Evolutionary conservation across 768 basidiomycete species (phyloP).

Genomic region (Botryobasidium botryosum): DNA sequence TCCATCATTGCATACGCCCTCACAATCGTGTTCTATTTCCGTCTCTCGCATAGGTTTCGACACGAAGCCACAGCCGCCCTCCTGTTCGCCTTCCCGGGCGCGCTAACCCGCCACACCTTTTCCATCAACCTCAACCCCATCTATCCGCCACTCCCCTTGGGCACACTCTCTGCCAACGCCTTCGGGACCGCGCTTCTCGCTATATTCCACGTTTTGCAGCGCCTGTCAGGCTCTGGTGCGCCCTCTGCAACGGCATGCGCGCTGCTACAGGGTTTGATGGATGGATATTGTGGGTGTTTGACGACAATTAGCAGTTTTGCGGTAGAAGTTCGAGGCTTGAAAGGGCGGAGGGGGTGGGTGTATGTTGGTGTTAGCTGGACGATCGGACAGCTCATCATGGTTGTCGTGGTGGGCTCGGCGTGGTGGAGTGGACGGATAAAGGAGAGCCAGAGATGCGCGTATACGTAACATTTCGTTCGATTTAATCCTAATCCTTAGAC

Average conservation of each 20-base stretch:
- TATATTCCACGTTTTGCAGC: constrained; percentile 53
- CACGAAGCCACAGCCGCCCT: constrained; percentile 74
- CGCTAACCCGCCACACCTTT: constrained; percentile 66
- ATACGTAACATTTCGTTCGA: too few species aligned
- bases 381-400: constrained; percentile 35
- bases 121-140: constrained; percentile 54
- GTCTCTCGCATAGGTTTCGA: constrained; percentile 49
- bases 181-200: constrained; percentile 74
- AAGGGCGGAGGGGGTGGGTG: constrained; percentile 37
- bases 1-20: constrained; percentile 56
- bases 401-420: constrained; percentile 7
- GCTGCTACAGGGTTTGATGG: constrained; percentile 62
- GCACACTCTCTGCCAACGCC: constrained; percentile 62
- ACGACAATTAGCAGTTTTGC: constrained; percentile 91
- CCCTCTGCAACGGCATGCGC: constrained; percentile 33
- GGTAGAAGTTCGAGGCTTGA: constrained; percentile 50
- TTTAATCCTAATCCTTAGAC: too few species aligned
- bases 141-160: constrained; percentile 46
- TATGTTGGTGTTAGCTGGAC: constrained; percentile 59
- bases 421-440: constrained; percentile 8
- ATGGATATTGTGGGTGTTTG: constrained; percentile 92
- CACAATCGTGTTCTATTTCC: constrained; percentile 62
- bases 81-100: constrained; percentile 78
- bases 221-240: constrained; percentile 17
- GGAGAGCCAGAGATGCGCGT: constrained; percentile 4